phyloP scores from a whole-genome alignment of 2,329 filamentous ascomycete species.

The Fusarium virguliforme region DNA sequence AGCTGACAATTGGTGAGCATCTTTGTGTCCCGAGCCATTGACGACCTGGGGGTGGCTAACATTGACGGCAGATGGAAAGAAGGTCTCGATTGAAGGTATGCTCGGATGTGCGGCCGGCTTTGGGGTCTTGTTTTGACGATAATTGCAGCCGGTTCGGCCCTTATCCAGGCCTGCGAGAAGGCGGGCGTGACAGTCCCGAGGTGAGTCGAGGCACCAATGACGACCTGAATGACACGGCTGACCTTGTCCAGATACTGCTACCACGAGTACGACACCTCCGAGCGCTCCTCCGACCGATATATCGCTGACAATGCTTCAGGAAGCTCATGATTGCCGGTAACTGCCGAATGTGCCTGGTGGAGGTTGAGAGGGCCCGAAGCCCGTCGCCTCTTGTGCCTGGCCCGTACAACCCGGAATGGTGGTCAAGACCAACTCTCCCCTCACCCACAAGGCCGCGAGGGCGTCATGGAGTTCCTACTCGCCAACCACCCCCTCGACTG shows the following conservation, averaged over 20 bases:
- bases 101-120: conserved; percentile 36
- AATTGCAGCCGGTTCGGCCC: conserved; percentile 86
- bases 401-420: conserved; percentile 99
- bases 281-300: conserved; percentile 50
- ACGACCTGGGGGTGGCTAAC: conserved; percentile 53
- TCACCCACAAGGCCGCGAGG: conserved; percentile 97
- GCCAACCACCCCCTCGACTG: conserved; percentile 97
- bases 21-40: conserved; percentile 53
- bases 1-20: conserved; percentile 89
- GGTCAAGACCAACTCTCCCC: conserved; percentile 96
- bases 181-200: conserved; percentile 91
- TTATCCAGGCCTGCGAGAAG: conserved; percentile 99
- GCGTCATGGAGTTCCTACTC: conserved; percentile 98
- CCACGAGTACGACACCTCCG: conserved; percentile 81
- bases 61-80: conserved; percentile 85
- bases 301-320: conserved; percentile 69
- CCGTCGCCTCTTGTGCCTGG: conserved; percentile 98
- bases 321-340: conserved; percentile 99
- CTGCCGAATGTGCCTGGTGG: conserved; percentile 99
- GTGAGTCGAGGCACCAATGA: conserved; percentile 62
- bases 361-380: conserved; percentile 97
- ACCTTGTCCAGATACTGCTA: conserved; percentile 87
- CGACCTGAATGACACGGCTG: conserved; percentile 53
- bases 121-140: conserved; percentile 56
- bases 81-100: conserved; percentile 96